Base-by-base conservation (phyloP, 371 early-diverging fungal species). In the Mucor velutinosus region DNA sequence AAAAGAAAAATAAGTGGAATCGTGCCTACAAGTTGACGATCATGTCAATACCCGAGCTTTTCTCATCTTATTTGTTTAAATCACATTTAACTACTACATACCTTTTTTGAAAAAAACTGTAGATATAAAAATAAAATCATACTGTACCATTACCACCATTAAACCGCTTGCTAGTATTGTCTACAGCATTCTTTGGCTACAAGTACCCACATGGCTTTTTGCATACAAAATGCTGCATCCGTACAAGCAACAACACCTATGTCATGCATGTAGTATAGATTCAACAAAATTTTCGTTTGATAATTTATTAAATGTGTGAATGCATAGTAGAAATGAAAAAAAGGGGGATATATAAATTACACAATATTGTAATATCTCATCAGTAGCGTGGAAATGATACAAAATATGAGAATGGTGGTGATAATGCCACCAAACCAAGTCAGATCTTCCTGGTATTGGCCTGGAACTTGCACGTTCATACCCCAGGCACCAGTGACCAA, bases 401-500 rank as follows among this genome's bases (percentile, higher is more conserved):
- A 75, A 49, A 75, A 75, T 4, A 61, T 45, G n/a, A 75, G 68
- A 45, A 75, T 75, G 19, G 71, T 67, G 14, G 66, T 57, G 57
- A 75, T 68, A 25, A 75, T 75, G 0, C 68, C 62, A 25, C 56
- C 58, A 62, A 75, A 75, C 75, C 75, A 75, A 12, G 71, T 65
- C n/a, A 75, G 32, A 57, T 75, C 75, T 21, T 75, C 75, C 49
- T 77, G 77, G 41, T 81, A 81, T 61, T 91, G 91, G 0, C 92
- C 90, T 10, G 92, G 92, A 0, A 92, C 92, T 58, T 82, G 82
- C 19, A 96, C 95, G 66, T 96, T 96, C 90, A 95, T 94, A 17
- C 97, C 97, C 91, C 90, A 95, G 33, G 95, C 71, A 59, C 97
- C 98, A 8, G 98, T 95, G 19, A 97, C 86, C 32, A 99, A 83